Conservation (phyloP, 352 stramenopile species). For the Pythium aphanidermatum region DNA sequence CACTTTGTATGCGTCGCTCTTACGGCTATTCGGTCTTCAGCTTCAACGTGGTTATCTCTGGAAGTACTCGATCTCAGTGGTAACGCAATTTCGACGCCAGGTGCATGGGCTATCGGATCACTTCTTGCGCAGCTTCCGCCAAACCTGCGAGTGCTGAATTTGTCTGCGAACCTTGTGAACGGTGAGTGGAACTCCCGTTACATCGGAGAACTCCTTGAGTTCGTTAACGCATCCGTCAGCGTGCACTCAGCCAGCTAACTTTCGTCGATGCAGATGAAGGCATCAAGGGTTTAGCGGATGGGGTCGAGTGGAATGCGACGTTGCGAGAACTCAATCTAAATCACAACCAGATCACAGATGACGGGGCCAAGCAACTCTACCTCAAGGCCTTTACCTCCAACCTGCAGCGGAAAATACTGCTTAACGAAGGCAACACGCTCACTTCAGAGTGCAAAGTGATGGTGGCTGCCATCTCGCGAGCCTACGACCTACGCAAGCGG, state of each 20-base stretch:
- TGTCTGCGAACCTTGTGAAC: conserved; percentile 45
- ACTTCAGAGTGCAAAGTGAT: conserved; percentile 43
- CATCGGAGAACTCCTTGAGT: neutral
- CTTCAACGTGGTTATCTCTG: conserved; percentile 18
- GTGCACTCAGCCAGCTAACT: too few species aligned
- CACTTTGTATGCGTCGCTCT: conserved; percentile 24
- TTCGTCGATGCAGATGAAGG: conserved; percentile 40
- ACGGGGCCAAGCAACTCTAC: conserved; percentile 37
- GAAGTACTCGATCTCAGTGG: conserved; percentile 47
- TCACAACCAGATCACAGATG: conserved; percentile 46
- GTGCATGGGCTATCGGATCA: conserved; percentile 30
- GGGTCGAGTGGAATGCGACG: conserved; percentile 34
- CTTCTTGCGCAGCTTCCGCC: conserved; percentile 35
- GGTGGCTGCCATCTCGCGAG: conserved; percentile 42
- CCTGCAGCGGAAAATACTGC: conserved; percentile 32
- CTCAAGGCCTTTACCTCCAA: conserved; percentile 43
- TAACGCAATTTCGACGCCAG: conserved; percentile 38
- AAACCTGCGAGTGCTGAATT: conserved; percentile 33
- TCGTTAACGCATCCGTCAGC: neutral
- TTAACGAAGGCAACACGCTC: conserved; percentile 35
- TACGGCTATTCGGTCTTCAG: conserved; percentile 15
- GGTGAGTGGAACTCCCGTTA: conserved; percentile 18
- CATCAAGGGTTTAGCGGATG: conserved; percentile 31
- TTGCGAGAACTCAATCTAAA: conserved; percentile 45
- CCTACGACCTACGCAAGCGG: conserved; percentile 45